Conservation (phyloP, 345 rosid genomes). For the Sapria himalayana region DNA sequence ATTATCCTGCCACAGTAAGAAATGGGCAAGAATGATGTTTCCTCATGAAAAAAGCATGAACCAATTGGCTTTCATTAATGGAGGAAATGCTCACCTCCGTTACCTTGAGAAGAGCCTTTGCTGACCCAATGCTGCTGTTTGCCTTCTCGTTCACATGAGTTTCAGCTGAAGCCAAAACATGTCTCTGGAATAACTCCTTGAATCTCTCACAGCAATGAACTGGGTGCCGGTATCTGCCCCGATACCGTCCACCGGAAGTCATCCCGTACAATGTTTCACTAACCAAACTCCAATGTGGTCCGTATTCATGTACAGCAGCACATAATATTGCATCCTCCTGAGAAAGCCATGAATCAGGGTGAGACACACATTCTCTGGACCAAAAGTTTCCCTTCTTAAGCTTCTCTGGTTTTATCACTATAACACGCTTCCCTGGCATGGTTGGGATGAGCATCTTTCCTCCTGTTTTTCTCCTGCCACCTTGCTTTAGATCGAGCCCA, state of each 20-base stretch:
- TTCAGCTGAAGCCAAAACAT: constrained; percentile 51
- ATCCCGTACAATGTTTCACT: constrained; percentile 64
- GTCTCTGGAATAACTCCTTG: constrained; percentile 65
- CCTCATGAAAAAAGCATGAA: neutral
- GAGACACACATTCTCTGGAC: constrained; percentile 86
- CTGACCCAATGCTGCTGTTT: constrained; percentile 40
- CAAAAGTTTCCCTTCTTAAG: constrained; percentile 74
- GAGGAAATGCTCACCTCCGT: constrained; percentile 54
- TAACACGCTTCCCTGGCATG: constrained; percentile 66
- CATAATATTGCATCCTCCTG: constrained; percentile 97
- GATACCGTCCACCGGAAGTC: constrained; percentile 84
- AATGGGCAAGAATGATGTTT: constrained; percentile 10
- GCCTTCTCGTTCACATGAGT: constrained; percentile 42
- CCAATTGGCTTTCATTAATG: neutral
- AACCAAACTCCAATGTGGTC: constrained; percentile 72
- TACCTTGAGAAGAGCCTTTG: constrained; percentile 82
- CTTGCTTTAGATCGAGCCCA: constrained; percentile 48
- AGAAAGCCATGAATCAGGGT: constrained; percentile 80
- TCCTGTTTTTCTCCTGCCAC: constrained; percentile 44
- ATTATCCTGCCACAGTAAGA: constrained; percentile 48
- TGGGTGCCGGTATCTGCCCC: constrained; percentile 91
- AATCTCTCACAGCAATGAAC: constrained; percentile 88
- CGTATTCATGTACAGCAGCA: constrained; percentile 98
- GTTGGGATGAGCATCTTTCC: constrained; percentile 64
- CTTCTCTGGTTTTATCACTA: constrained; percentile 78